phyloP scores from a whole-genome alignment of 495 filamentous ascomycete species.

The Lasiosphaeriaceae sp. region DNA sequence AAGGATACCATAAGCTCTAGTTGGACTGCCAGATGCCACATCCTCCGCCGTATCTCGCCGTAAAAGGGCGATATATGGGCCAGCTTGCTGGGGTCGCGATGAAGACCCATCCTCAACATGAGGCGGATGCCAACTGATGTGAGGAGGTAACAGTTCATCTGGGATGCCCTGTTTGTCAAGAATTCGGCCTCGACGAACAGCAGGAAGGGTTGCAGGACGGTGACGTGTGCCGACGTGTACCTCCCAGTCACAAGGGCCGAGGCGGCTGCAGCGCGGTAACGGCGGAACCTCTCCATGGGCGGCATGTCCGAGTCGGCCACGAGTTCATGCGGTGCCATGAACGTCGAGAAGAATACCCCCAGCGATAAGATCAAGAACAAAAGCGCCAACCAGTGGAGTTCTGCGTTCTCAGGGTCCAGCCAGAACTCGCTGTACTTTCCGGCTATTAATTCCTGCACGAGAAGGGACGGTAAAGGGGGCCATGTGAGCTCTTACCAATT shows the following conservation, averaged over 20 bases:
- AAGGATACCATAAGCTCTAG: constrained; percentile 50
- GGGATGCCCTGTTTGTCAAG: constrained; percentile 38
- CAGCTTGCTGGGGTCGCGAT: constrained; percentile 49
- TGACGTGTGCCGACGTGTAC: constrained; percentile 42
- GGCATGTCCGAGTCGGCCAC: constrained; percentile 25
- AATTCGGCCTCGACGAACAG: constrained; percentile 46
- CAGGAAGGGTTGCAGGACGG: constrained; percentile 47
- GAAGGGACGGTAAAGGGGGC: neutral
- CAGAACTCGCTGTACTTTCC: constrained; percentile 47
- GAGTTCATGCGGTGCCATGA: constrained; percentile 37
- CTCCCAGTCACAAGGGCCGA: constrained; percentile 42
- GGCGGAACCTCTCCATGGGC: constrained; percentile 33
- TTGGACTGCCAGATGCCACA: constrained; percentile 49
- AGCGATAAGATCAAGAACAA: constrained; percentile 41
- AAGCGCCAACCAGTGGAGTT: constrained; percentile 43
- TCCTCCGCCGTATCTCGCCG: constrained; percentile 53
- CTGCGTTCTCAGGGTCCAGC: constrained; percentile 30
- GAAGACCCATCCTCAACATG: constrained; percentile 53
- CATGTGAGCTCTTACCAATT: neutral
- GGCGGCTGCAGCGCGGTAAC: constrained; percentile 33
- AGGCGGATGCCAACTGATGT: constrained; percentile 45
- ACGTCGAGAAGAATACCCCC: constrained; percentile 36
- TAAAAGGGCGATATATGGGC: constrained; percentile 49
- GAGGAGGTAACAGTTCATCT: constrained; percentile 46
- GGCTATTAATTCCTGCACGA: neutral